phyloP scores from a whole-genome alignment of 2,329 filamentous ascomycete species.

The Ophiostoma sp. region DNA sequence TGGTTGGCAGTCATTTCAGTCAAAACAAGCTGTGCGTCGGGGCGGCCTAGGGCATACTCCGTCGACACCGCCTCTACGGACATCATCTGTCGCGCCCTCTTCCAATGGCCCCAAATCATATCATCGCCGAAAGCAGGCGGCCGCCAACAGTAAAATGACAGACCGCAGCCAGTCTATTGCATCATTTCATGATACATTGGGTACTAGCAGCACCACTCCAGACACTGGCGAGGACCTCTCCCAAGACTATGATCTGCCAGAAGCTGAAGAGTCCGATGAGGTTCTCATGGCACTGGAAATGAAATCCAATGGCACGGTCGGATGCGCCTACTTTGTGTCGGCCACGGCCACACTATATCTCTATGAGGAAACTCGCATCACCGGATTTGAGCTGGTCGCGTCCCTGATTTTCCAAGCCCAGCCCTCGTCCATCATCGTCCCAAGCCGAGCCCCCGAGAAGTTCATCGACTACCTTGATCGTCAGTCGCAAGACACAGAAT shows the following conservation, averaged over 20 bases:
- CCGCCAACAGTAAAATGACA: neutral
- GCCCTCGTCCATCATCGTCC: slow-evolving; percentile 52
- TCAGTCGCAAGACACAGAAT: neutral
- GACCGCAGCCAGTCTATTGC: neutral
- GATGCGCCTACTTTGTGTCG: slow-evolving; percentile 78
- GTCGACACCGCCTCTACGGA: neutral
- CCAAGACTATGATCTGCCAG: neutral
- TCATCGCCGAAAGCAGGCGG: neutral
- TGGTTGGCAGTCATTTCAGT: neutral
- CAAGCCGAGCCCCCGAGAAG: slow-evolving; percentile 42
- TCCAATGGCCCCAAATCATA: neutral
- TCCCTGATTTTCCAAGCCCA: slow-evolving; percentile 51
- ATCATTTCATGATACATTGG: neutral
- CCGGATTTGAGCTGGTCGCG: slow-evolving; percentile 64
- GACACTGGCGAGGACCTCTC: neutral
- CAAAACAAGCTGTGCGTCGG: neutral
- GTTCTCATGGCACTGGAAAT: slow-evolving; percentile 77
- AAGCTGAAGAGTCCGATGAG: slow-evolving; percentile 43
- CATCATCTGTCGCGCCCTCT: neutral
- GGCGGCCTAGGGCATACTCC: neutral
- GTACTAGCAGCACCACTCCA: neutral
- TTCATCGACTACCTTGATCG: slow-evolving; percentile 36
- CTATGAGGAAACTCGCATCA: slow-evolving; percentile 68
- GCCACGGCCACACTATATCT: slow-evolving; percentile 65
- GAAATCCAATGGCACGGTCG: slow-evolving; percentile 63